Base-by-base conservation (phyloP, 192 early-diverging fungal genomes). In the Chytriomyces confervae region DNA sequence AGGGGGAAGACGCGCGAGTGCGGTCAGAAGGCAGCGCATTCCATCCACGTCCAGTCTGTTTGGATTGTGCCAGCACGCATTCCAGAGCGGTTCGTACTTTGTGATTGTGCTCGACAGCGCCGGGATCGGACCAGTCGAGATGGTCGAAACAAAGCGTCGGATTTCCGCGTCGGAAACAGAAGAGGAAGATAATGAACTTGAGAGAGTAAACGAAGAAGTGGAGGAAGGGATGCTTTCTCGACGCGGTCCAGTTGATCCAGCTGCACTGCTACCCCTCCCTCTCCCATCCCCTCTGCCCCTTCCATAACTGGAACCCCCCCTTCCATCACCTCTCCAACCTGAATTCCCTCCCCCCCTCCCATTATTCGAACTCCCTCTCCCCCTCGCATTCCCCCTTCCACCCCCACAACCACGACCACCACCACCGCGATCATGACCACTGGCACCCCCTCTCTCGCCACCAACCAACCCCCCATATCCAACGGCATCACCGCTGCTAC, bases 1-100 rank as follows among this genome's bases (percentile, higher is more conserved):
- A 16, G 64, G 20, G 3, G 79, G 79, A 44, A 80, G 66, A 7
- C 73, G 62, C 27, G 79, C 65, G 44, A 81, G 60, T 44, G 77
- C 50, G 9, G 69, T 72, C 11, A 81, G 63, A n/a, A 78, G 66
- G 18, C n/a, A 16, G 7, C 48, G 16, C 5, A 81, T 47, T 20
- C 20, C 45, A 29, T 74, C 53, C 24, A 10, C 6, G n/a, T 48
- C 16, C 16, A 81, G 76, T 11, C 50, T 18, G 11, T 36, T 27
- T 44, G 79, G 29, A 29, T 45, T 16, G 24, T 61, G 62, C 79
- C 79, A 80, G 76, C 65, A 70, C 10, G 53, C n/a, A 16, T 50
- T 50, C 79, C 79, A 80, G 23, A 67, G 6, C 29, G 61, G 13
- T 16, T 48, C 62, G 50, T n/a, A 45, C 20, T 51, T 53, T 16